These are phyloP conservation scores for Nakazawaea ambrosiae DNA, from an alignment of 805 yeast genomes.

Conservation along the genomic window DNA sequence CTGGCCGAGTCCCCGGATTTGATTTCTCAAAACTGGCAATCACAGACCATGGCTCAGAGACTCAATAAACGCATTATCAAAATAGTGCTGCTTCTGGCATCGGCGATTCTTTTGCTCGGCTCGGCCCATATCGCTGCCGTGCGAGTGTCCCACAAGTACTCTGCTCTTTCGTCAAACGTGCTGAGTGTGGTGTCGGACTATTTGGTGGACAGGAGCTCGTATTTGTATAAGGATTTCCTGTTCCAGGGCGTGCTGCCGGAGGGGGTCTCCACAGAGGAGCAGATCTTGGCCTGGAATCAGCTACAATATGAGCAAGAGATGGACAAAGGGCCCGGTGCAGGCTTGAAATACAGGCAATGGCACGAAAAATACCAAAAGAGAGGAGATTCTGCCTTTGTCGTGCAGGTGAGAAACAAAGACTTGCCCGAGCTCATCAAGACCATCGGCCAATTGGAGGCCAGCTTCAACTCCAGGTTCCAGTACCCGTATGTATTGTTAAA, in stretches of 20 bases:
- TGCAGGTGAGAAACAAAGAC: conserved; percentile 69
- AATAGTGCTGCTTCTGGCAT: not conserved
- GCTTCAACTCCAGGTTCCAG: conserved; percentile 61
- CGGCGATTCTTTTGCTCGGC: not conserved
- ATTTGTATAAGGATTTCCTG: conserved; percentile 17
- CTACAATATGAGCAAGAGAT: conserved; percentile 21
- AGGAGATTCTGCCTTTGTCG: conserved; percentile 73
- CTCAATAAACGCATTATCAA: not conserved
- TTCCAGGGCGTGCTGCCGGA: conserved; percentile 24
- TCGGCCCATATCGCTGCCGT: not conserved
- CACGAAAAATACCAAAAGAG: conserved; percentile 14
- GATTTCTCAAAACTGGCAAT: too few species aligned
- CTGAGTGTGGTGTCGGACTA: not conserved
- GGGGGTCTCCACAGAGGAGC: conserved; percentile 18
- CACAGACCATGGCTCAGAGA: too few species aligned
- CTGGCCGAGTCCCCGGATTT: too few species aligned
- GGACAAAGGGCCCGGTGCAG: not conserved
- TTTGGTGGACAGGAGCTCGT: not conserved
- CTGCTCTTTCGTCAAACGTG: not conserved
- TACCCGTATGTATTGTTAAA: conserved; percentile 81
- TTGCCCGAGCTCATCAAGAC: conserved; percentile 39
- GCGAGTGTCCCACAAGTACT: not conserved
- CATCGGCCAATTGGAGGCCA: conserved; percentile 52
- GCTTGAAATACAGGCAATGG: not conserved
- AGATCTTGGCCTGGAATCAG: conserved; percentile 23